Evolutionary conservation across 108 stramenopile genomes (phyloP).

Genomic region (Parietichytrium sp.): DNA sequence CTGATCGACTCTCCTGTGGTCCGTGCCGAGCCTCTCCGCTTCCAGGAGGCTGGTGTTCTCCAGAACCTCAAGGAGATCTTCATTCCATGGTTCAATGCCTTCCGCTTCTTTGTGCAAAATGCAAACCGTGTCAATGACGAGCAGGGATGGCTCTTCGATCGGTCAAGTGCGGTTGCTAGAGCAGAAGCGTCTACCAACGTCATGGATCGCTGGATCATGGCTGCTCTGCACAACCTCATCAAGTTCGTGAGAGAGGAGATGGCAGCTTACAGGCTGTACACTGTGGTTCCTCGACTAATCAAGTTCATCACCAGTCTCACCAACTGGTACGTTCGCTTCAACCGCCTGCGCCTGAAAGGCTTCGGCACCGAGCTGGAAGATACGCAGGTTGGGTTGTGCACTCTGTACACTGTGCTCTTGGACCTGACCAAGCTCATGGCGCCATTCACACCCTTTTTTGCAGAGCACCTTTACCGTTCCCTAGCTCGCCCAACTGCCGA

Average conservation of each 20-base stretch:
- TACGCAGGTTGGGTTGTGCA: constrained; percentile 74
- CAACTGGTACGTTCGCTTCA: constrained; percentile 98
- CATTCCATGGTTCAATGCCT: constrained; percentile 95
- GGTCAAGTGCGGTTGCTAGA: constrained; percentile 63
- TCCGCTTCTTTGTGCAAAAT: constrained; percentile 93
- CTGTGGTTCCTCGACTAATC: constrained; percentile 96
- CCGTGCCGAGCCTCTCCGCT: constrained; percentile 92
- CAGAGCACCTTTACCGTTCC: constrained; percentile 95
- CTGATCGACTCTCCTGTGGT: constrained; percentile 99
- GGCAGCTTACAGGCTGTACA: constrained; percentile 95
- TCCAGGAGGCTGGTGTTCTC: constrained; percentile 92
- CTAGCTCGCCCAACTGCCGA: constrained; percentile 79
- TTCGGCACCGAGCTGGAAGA: constrained; percentile 69
- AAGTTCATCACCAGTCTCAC: constrained; percentile 91
- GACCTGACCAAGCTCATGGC: constrained; percentile 90
- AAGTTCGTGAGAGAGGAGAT: constrained; percentile 97
- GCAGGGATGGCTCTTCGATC: constrained; percentile 70
- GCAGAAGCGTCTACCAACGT: constrained; percentile 79
- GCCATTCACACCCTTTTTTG: constrained; percentile 98
- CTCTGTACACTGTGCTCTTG: constrained; percentile 91
- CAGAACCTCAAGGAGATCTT: constrained; percentile 95
- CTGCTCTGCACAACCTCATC: constrained; percentile 89
- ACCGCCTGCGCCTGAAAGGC: constrained; percentile 97
- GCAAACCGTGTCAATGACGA: constrained; percentile 74
- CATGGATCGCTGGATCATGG: constrained; percentile 97